Evolutionary conservation across 2,329 filamentous ascomycete genomes (phyloP).

Genomic region (Phaeoacremonium minimum): DNA sequence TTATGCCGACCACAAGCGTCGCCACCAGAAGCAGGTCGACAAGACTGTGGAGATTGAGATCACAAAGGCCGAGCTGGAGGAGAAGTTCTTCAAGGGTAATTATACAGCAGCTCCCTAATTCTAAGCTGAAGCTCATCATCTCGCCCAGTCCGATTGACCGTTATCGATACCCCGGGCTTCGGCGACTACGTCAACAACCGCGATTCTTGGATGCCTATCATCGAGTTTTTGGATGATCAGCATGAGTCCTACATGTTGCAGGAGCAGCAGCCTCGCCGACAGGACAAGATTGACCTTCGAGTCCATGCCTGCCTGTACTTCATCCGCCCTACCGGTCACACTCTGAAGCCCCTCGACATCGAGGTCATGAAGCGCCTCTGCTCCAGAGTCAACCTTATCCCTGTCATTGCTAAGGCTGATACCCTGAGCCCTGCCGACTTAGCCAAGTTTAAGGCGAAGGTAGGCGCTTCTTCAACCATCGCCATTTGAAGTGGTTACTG

Average conservation of each 20-base stretch:
- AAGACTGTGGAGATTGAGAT: conserved; percentile 99
- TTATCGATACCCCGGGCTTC: conserved; percentile 98
- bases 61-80: conserved; percentile 98
- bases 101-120: not conserved
- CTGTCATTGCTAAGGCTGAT: conserved; percentile 97
- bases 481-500: not conserved
- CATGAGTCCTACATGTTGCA: conserved; percentile 99
- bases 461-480: conserved; percentile 32
- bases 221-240: conserved; percentile 99
- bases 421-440: conserved; percentile 91
- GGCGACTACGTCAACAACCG: conserved; percentile 99
- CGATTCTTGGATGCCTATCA: conserved; percentile 99
- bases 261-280: conserved; percentile 96
- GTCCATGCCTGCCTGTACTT: conserved; percentile 99
- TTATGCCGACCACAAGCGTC: conserved; percentile 99
- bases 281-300: conserved; percentile 98
- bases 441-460: conserved; percentile 90
- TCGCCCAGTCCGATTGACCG: conserved; percentile 81
- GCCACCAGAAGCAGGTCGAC: conserved; percentile 98
- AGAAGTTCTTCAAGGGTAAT: conserved; percentile 99
- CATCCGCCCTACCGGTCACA: conserved; percentile 97
- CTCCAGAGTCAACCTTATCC: conserved; percentile 96
- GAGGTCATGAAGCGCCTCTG: conserved; percentile 99
- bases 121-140: conserved; percentile 11
- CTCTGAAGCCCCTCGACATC: conserved; percentile 96